Evolutionary conservation across 176 grass and related monocot genomes (phyloP), one percentile per base, ranked within the genome.

Genomic region (Alopecurus myosuroides): DNA sequence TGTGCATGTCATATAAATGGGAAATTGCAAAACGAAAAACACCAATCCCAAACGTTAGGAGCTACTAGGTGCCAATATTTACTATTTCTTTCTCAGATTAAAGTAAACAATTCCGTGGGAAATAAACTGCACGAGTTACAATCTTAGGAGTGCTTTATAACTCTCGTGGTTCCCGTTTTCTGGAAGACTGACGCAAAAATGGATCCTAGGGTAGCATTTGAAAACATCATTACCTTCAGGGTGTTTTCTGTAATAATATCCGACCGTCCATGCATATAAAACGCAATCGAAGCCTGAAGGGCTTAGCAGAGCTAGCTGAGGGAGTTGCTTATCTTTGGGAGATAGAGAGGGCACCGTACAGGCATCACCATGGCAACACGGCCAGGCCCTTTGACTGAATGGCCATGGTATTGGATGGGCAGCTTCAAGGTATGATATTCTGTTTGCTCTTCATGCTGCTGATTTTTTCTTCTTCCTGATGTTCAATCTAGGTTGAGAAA

Each of bases 381-480:
- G 60, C 95, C 95, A 0, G 95, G 95, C 4, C 86, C 88, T 77
- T 86, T 98, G 78, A 95, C 88, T 12, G 66, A 93, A 86, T 98
- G 95, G 95, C 95, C 95, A 88, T 98, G 95, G 95, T 86, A 91
- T 13, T 88, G 95, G 82, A 92, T 98, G 39, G 92, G 95, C 36
- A 91, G 79, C 57, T 95, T 93, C 90, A 98, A 98, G 92, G 95
- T 98, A 81, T 67, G 75, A 55, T 35, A 22, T 56, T 37, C 12
- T 68, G 55, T 31, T 55, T 57, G 30, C 20, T 63, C 45, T 46
- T 56, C 20, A 56, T 40, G n/a, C 14, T 22, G 19, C 17, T 13
- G 7, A n/a, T 11, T 82, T 41, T 29, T 44, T 42, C 19, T 75
- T 12, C 15, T 69, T 57, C 57, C 6, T 48, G 20, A 36, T 71